Percentiles rank a stretch among this genome's conserved stretches.
Conservation (phyloP, 495 filamentous ascomycete genomes). For the Immersiella caudata region DNA sequence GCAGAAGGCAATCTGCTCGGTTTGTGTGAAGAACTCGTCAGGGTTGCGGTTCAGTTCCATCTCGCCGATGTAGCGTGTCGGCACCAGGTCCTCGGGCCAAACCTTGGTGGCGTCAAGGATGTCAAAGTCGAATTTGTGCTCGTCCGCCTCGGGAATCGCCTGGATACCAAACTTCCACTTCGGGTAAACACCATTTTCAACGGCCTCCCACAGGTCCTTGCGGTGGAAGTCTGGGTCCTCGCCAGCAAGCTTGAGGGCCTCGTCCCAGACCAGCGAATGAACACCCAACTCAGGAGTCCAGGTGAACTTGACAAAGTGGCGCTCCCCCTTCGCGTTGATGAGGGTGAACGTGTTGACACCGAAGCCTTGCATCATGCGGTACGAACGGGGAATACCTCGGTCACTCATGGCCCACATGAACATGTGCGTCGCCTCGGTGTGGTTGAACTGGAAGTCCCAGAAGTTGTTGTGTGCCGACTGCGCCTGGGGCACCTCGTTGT, state of each 20-base stretch:
- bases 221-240: conserved; percentile 89
- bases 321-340: conserved; percentile 69
- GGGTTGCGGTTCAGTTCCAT: conserved; percentile 80
- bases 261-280: conserved; percentile 86
- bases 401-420: conserved; percentile 83
- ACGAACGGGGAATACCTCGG: conserved; percentile 76
- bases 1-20: conserved; percentile 84
- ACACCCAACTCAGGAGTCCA: conserved; percentile 79
- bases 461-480: conserved; percentile 68
- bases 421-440: conserved; percentile 81
- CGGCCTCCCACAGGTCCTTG: conserved; percentile 81
- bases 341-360: conserved; percentile 84
- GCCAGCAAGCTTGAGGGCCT: conserved; percentile 77
- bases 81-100: conserved; percentile 84
- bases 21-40: conserved; percentile 86
- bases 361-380: conserved; percentile 90
- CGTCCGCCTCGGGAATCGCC: conserved; percentile 66
- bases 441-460: conserved; percentile 65
- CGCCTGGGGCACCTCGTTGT: conserved; percentile 66
- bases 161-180: conserved; percentile 88
- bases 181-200: conserved; percentile 70
- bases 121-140: conserved; percentile 87
- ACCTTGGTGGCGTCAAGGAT: conserved; percentile 90
- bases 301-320: conserved; percentile 81
- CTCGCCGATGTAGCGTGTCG: conserved; percentile 79